These are phyloP conservation scores for Trichopus zeylanicus DNA, from an alignment of 116 monocot species.

Conservation along the genomic window DNA sequence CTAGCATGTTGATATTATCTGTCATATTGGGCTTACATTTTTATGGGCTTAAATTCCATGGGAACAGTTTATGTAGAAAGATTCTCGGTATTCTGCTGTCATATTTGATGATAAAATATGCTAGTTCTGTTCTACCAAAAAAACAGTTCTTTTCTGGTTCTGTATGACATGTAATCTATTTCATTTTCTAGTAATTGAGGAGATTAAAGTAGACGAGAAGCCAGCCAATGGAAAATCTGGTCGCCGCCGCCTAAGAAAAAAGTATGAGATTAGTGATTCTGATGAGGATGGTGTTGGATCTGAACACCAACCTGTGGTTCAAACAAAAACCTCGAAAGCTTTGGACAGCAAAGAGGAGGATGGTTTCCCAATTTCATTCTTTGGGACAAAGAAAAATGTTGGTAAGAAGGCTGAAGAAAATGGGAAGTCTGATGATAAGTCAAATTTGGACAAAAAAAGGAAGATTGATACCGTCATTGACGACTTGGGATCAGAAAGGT, in stretches of 20 bases:
- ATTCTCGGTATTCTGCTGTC: no score
- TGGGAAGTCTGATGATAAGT: constrained; percentile 12
- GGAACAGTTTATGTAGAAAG: no score
- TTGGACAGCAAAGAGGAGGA: constrained; percentile 93
- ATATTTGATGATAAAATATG: no score
- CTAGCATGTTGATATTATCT: no score
- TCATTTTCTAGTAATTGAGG: constrained; percentile 92
- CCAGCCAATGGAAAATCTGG: constrained; percentile 20
- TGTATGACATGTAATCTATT: no score
- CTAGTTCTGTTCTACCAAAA: no score
- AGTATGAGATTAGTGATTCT: constrained; percentile 23
- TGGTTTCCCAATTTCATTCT: constrained; percentile 70
- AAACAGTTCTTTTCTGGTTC: no score
- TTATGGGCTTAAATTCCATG: no score
- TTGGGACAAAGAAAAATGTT: constrained; percentile 12
- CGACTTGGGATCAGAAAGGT: constrained; percentile 15
- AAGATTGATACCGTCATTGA: constrained; percentile 19
- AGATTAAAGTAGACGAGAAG: constrained; percentile 86
- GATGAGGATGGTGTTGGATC: constrained; percentile 32
- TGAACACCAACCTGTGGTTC: constrained; percentile 39
- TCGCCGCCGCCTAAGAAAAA: constrained; percentile 26
- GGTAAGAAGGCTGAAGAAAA: constrained; percentile 3
- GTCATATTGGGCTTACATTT: no score
- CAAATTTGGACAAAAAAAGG: constrained; percentile 17
- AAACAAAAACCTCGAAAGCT: constrained; percentile 4